phyloP scores from a whole-genome alignment of 352 stramenopile species.

The Globisporangium recalcitrans region DNA sequence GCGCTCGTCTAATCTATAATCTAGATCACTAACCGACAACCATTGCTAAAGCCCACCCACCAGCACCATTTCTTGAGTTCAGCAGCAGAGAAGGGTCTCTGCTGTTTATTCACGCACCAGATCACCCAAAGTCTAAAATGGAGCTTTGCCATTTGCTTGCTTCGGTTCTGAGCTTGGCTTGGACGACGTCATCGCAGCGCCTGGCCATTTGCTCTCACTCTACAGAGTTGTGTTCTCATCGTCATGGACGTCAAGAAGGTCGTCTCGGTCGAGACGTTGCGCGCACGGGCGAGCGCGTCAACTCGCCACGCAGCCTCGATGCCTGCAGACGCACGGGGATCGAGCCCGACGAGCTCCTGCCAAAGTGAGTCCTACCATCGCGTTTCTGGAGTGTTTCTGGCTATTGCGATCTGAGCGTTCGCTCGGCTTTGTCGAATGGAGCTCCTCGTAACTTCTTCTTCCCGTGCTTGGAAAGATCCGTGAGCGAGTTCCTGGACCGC shows the following conservation, averaged over 20 bases:
- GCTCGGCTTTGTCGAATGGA: neutral
- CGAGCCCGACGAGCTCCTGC: constrained; percentile 54
- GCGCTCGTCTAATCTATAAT: neutral
- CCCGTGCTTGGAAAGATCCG: too few relatives aligned
- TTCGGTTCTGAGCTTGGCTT: neutral
- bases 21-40: neutral
- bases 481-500: neutral
- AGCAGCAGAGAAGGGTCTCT: too few relatives aligned
- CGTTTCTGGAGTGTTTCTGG: too few relatives aligned
- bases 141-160: too few relatives aligned
- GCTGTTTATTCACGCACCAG: neutral
- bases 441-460: neutral
- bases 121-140: neutral
- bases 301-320: constrained; percentile 61
- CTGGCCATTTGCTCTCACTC: too few relatives aligned
- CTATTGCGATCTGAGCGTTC: too few relatives aligned
- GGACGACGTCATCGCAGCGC: too few relatives aligned
- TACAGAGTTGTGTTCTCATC: too few relatives aligned
- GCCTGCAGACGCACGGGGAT: constrained; percentile 68
- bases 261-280: constrained; percentile 48
- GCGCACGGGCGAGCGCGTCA: constrained; percentile 45
- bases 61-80: neutral
- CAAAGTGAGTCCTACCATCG: constrained; percentile 33
- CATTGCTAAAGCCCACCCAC: neutral
- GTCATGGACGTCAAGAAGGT: constrained; percentile 31